A percentile compares a stretch with the other conserved stretches of the same genome.
Conservation (phyloP, 176 grass and related monocot genomes). For the Oryza rufipogon region DNA sequence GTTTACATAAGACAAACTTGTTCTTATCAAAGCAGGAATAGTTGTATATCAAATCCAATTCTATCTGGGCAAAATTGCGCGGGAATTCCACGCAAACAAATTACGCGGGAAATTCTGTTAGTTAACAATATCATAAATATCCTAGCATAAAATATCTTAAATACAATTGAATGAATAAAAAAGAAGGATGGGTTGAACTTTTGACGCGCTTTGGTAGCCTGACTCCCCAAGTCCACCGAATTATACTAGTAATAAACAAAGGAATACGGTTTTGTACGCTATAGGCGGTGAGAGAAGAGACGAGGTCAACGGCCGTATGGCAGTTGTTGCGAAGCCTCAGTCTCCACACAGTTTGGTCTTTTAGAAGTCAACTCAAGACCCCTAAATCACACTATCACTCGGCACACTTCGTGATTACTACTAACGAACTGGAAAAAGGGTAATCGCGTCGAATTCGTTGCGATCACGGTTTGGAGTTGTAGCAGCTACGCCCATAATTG, state of each 20-base stretch:
- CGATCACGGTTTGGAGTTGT: not conserved
- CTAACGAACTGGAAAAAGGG: not conserved
- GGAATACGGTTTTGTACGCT: not conserved
- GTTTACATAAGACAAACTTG: not conserved
- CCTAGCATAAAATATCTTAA: not conserved
- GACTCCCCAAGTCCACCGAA: constrained; percentile 30
- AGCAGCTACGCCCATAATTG: not conserved
- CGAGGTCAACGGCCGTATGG: constrained; percentile 12
- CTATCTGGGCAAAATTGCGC: not conserved
- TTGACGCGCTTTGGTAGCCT: constrained; percentile 37
- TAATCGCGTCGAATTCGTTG: not conserved
- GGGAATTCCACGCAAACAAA: not conserved
- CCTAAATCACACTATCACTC: constrained; percentile 18
- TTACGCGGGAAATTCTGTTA: not conserved
- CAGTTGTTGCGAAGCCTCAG: constrained; percentile 24
- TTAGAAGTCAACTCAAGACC: constrained; percentile 3
- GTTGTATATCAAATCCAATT: not conserved
- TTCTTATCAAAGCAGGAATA: not conserved
- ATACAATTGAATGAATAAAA: not conserved
- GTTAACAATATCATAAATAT: not conserved
- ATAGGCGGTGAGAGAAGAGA: not conserved
- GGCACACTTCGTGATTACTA: not conserved
- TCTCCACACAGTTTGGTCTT: not conserved
- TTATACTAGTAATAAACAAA: constrained; percentile 20
- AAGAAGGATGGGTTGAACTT: constrained; percentile 10